Evolutionary conservation across 2,329 filamentous ascomycete species (phyloP), one percentile per base, ranked within the genome.

Genomic region (Diplodia sapinea): DNA sequence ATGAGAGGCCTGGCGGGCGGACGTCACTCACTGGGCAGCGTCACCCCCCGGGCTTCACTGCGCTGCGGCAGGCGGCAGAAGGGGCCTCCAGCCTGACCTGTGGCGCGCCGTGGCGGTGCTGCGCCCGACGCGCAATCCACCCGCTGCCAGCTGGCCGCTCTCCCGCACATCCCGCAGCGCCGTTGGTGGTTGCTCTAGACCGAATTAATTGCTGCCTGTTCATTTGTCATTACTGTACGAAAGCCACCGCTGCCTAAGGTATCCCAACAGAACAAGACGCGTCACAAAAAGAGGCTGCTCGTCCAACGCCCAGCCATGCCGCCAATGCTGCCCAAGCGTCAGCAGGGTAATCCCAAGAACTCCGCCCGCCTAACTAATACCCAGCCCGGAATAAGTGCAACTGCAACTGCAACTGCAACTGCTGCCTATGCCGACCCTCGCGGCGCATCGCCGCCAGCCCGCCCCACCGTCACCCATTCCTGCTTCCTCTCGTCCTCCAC

Each of bases 401-500:
- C 52, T 59, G 63, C n/a, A 26, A 50, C 23, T 59, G 63, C n/a
- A 26, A 50, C 23, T 7, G 5, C 38, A 26, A 31, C 52, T 59
- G 63, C n/a, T 65, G 63, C 51, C 64, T 66, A 55, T 12, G 20
- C 23, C 31, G 26, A 36, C 29, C 20, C 50, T 4, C 64, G 64
- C 26, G 75, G 73, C 57, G 75, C 74, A 73, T 84, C 82, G 23
- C 82, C 82, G 36, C 82, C 82, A 74, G 75, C 79, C 65, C 82
- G 76, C 57, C 82, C 82, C 38, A 84, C 82, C 55, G 81, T 84
- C 50, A 82, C 79, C 75, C 81, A 80, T 65, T 84, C 82, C 38
- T 82, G 78, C 68, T 79, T 79, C 71, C 79, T 80, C 33, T 75
- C 77, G 55, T 82, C 81, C 68, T 79, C 79, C 3, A 82, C 74